phyloP scores from a whole-genome alignment of 352 stramenopile species.

The Stramenopiles sp. region DNA sequence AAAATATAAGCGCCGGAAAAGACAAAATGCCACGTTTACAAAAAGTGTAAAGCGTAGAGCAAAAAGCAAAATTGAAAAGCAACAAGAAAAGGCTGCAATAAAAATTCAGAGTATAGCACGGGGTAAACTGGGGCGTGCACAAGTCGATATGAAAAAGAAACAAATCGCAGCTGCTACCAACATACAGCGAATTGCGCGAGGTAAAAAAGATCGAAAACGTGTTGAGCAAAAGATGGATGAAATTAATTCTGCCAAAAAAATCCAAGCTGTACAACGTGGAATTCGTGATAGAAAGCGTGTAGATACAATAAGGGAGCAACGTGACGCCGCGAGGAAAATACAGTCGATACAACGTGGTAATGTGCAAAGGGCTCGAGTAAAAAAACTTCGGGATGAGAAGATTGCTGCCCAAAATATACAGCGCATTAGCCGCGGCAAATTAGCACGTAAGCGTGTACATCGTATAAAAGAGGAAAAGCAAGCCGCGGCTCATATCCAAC shows the following conservation, averaged over 20 bases:
- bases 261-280: neutral
- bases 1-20: neutral
- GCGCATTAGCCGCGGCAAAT: neutral
- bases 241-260: neutral
- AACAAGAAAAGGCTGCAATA: neutral
- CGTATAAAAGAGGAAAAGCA: neutral
- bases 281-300: neutral
- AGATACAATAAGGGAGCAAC: neutral
- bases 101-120: neutral
- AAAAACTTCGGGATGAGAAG: neutral
- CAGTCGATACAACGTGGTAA: neutral
- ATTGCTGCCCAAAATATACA: neutral
- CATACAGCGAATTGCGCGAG: neutral
- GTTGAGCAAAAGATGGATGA: neutral
- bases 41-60: neutral
- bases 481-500: neutral
- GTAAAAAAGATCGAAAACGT: neutral
- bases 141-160: neutral
- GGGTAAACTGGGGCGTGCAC: neutral
- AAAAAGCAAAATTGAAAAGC: conserved; percentile 1
- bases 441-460: neutral
- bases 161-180: neutral
- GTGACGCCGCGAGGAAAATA: neutral
- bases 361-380: neutral
- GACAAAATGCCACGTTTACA: neutral